Conservation (phyloP, 2,329 filamentous ascomycete genomes). For the Trichophyton schoenleinii region DNA sequence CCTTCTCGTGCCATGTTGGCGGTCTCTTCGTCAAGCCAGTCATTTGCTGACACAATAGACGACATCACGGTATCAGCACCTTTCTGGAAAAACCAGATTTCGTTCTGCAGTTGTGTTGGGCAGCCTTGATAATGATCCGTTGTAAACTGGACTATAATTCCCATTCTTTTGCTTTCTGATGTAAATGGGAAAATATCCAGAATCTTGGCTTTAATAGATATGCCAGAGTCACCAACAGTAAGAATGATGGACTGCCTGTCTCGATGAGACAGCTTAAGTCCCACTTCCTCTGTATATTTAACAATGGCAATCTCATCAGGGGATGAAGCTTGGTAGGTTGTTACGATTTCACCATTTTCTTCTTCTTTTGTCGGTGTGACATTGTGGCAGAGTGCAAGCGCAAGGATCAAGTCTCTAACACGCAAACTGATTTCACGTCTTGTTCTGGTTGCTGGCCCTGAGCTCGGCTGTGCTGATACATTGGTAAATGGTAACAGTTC, state of each 20-base stretch:
- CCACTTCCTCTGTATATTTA: constrained; percentile 85
- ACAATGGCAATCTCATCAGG: constrained; percentile 98
- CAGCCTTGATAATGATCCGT: constrained; percentile 40
- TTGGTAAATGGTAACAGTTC: constrained; percentile 45
- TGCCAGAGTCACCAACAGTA: constrained; percentile 60
- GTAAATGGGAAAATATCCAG: constrained; percentile 96
- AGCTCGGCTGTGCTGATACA: constrained; percentile 32
- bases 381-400: constrained; percentile 88
- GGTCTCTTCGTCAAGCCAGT: constrained; percentile 98
- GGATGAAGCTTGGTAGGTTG: constrained; percentile 89
- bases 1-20: constrained; percentile 99
- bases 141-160: constrained; percentile 81
- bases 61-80: constrained; percentile 97
- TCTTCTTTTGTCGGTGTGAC: constrained; percentile 86
- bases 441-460: constrained; percentile 60
- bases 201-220: constrained; percentile 74
- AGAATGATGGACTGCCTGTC: constrained; percentile 79
- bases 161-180: constrained; percentile 96
- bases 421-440: constrained; percentile 85
- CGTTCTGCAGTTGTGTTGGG: constrained; percentile 46
- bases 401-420: constrained; percentile 84
- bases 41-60: constrained; percentile 86
- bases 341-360: constrained; percentile 61
- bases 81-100: constrained; percentile 98
- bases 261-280: constrained; percentile 68